Conservation (phyloP, 2,329 filamentous ascomycete genomes). For the Penicillium sp. region DNA sequence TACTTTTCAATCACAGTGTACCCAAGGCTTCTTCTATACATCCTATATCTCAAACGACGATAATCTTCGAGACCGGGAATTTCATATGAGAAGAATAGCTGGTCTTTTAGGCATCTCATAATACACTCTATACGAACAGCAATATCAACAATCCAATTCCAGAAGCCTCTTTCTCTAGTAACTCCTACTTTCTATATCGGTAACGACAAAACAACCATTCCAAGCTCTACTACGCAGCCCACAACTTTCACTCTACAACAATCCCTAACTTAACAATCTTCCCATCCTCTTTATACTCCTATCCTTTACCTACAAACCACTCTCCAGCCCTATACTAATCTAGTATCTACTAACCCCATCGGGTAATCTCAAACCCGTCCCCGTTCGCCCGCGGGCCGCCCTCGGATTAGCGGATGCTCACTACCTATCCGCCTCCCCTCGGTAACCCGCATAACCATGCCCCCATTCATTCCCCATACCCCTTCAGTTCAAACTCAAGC, state of each 20-base stretch:
- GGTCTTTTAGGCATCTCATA: too few relatives aligned
- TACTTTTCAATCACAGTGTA: too few relatives aligned
- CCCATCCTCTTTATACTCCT: neutral
- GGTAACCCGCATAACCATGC: slow-evolving; percentile 10
- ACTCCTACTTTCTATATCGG: neutral
- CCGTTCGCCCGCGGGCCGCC: slow-evolving; percentile 27
- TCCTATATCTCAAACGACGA: too few relatives aligned
- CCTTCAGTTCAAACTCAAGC: slow-evolving; percentile 5
- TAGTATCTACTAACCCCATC: neutral
- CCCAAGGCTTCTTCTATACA: too few relatives aligned
- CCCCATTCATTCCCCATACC: too few relatives aligned
- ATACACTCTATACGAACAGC: too few relatives aligned
- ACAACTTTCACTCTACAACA: neutral
- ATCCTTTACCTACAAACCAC: neutral
- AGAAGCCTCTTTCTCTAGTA: too few relatives aligned
- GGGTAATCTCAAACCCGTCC: slow-evolving; percentile 11
- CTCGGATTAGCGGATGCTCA: slow-evolving; percentile 29
- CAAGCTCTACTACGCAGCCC: neutral
- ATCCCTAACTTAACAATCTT: neutral
- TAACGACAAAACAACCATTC: neutral
- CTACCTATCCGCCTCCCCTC: slow-evolving; percentile 18
- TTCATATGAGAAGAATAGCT: too few relatives aligned
- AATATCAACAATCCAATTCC: too few relatives aligned
- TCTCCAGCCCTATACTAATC: too few relatives aligned
- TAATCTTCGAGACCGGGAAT: too few relatives aligned